Evolutionary conservation across 306 rosid species (phyloP).

Genomic region (Rubus idaeus): DNA sequence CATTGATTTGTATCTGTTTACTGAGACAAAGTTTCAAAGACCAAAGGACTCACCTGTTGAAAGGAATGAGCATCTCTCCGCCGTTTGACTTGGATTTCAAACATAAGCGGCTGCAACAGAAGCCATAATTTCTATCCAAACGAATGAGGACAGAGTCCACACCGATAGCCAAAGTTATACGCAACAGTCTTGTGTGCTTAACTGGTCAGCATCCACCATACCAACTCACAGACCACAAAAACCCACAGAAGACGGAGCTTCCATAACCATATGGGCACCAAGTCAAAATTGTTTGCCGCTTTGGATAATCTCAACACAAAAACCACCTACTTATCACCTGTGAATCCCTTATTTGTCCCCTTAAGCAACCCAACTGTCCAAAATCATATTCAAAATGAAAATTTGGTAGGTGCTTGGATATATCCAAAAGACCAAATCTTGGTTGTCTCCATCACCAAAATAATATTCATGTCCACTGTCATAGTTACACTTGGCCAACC

Average conservation of each 20-base stretch:
- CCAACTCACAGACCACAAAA: background rate
- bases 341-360: background rate
- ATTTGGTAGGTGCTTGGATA: conserved; percentile 1
- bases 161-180: background rate
- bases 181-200: background rate
- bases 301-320: background rate
- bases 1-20: background rate
- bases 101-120: background rate
- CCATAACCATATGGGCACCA: background rate
- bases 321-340: background rate
- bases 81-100: background rate
- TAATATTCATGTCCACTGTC: background rate
- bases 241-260: conserved; percentile 11
- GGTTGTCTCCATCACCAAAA: background rate
- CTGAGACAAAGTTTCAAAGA: background rate
- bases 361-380: background rate
- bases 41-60: background rate
- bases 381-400: background rate
- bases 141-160: background rate
- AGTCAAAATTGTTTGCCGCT: conserved; percentile 11
- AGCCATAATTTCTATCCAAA: background rate
- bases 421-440: conserved; percentile 3
- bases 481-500: conserved; percentile 37
- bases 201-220: background rate
- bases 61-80: background rate